Percentiles rank a stretch among this genome's conserved stretches.
Conservation (phyloP, 495 filamentous ascomycete species). For the Jackrogersella minutella region DNA sequence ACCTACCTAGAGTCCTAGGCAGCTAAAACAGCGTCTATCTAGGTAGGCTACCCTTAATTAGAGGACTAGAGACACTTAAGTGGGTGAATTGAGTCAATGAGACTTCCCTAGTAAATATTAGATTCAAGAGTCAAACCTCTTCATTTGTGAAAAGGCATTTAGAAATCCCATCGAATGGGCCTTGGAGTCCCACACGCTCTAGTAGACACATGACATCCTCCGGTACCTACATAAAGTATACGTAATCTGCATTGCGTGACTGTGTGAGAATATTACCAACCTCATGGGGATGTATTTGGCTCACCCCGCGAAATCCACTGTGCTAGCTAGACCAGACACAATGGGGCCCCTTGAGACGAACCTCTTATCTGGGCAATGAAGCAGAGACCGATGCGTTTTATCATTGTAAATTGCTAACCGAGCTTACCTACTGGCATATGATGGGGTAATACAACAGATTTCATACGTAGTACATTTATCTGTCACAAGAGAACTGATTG, state of each 20-base stretch:
- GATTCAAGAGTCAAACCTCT: background rate
- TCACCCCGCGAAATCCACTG: conserved; percentile 30
- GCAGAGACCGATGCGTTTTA: background rate
- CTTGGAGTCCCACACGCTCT: background rate
- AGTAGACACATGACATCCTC: background rate
- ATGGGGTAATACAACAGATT: too few species aligned
- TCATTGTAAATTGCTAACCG: background rate
- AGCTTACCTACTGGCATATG: background rate
- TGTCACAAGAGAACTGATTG: too few species aligned
- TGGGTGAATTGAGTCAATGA: background rate
- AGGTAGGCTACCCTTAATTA: background rate
- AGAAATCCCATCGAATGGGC: background rate
- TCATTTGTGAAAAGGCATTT: background rate
- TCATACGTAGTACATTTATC: too few species aligned
- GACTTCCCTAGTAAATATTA: background rate
- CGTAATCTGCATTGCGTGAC: conserved; percentile 34
- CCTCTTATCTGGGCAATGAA: background rate
- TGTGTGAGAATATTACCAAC: conserved; percentile 24
- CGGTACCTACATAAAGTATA: background rate
- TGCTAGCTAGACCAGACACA: conserved; percentile 16
- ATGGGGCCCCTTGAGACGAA: conserved; percentile 19
- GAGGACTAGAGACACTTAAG: background rate
- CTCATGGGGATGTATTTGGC: conserved; percentile 3
- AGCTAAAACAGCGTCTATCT: background rate
- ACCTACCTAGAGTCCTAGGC: too few species aligned